Evolutionary conservation across 148 eudicot genomes (phyloP).

Genomic region (Heliamphora exappendiculata): DNA sequence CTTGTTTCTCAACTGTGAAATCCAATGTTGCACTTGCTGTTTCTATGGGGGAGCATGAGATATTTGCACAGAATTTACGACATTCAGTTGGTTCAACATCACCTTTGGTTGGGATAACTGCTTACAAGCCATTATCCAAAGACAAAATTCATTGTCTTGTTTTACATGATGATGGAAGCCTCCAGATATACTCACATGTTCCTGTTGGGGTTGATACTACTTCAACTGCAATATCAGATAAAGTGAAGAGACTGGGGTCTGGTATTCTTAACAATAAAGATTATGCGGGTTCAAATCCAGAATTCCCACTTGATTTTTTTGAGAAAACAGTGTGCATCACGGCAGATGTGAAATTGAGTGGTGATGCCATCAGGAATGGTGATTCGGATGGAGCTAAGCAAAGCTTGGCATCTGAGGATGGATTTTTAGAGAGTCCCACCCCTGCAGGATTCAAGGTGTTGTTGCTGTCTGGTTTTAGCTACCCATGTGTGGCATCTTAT

Average conservation of each 20-base stretch:
- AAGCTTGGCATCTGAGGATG: constrained; percentile 92
- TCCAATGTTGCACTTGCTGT: constrained; percentile 72
- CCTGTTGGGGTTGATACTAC: constrained; percentile 66
- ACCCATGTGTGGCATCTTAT: not conserved
- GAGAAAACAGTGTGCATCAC: constrained; percentile 92
- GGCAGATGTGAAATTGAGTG: constrained; percentile 75
- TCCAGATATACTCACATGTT: constrained; percentile 82
- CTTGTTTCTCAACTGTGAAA: constrained; percentile 79
- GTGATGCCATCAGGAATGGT: constrained; percentile 89
- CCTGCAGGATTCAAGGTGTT: constrained; percentile 90
- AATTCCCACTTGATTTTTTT: constrained; percentile 96
- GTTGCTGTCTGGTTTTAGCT: not conserved
- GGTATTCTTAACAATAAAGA: constrained; percentile 79
- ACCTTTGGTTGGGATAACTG: constrained; percentile 90
- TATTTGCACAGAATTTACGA: constrained; percentile 71
- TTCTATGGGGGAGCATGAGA: constrained; percentile 63
- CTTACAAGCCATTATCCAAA: constrained; percentile 87
- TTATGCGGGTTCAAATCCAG: constrained; percentile 79
- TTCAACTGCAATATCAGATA: constrained; percentile 52
- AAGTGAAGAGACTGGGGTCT: constrained; percentile 79
- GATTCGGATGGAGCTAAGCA: constrained; percentile 97
- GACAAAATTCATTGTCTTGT: constrained; percentile 89
- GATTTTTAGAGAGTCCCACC: constrained; percentile 78
- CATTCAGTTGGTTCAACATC: constrained; percentile 84
- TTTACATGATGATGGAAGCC: constrained; percentile 99